Percentiles rank a stretch among this genome's conserved stretches.
Conservation (phyloP, 495 filamentous ascomycete genomes). For the Trichoderma orchidacearum region DNA sequence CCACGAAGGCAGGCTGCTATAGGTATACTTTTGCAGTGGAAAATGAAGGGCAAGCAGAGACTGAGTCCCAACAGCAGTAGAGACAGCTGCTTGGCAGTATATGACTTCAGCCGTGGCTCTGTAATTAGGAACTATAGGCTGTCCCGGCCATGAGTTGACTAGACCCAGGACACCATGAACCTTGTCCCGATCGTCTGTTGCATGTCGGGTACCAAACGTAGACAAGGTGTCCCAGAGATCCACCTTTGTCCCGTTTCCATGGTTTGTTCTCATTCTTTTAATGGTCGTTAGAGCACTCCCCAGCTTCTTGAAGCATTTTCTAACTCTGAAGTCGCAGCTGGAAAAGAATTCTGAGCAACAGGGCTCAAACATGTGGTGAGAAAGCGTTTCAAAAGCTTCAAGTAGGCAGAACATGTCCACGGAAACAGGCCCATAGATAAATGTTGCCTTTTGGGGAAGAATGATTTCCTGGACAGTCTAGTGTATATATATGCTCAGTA, state of each 20-base stretch:
- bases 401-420: not conserved
- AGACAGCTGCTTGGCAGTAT: slow-evolving; percentile 4
- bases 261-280: not conserved
- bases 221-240: not conserved
- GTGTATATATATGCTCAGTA: too few species aligned
- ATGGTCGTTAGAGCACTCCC: not conserved
- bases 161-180: slow-evolving; percentile 13
- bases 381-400: not conserved
- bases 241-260: not conserved
- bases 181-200: slow-evolving; percentile 13
- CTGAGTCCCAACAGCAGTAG: slow-evolving; percentile 3
- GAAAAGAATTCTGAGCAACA: not conserved
- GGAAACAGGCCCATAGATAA: not conserved
- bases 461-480: not conserved
- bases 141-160: slow-evolving; percentile 7
- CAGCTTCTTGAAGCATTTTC: not conserved
- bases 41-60: slow-evolving; percentile 8
- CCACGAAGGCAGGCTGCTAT: slow-evolving; percentile 8
- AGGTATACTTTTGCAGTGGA: slow-evolving; percentile 3
- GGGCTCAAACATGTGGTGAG: not conserved
- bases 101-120: not conserved
- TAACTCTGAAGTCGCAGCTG: not conserved
- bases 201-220: slow-evolving; percentile 7
- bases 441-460: not conserved
- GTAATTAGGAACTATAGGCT: slow-evolving; percentile 9